Conservation (phyloP, 371 early-diverging fungal genomes). For the Vairimorpha necatrix region DNA sequence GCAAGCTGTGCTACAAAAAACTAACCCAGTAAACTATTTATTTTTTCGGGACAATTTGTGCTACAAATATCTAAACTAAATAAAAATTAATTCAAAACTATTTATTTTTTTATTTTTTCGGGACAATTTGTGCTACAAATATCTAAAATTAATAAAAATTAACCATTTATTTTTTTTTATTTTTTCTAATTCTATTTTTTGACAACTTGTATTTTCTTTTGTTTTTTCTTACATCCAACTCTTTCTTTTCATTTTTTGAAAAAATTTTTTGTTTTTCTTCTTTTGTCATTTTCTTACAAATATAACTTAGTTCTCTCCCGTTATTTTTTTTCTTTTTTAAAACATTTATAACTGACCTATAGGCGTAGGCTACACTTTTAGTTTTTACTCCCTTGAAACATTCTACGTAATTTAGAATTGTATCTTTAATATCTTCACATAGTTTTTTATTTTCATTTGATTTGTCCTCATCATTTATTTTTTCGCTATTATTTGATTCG, state of each 20-base stretch:
- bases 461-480: neutral
- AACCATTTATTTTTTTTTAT: constrained; percentile 8
- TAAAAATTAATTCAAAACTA: no score
- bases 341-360: constrained; percentile 38
- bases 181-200: constrained; percentile 36
- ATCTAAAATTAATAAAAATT: neutral
- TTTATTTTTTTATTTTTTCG: no score
- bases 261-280: constrained; percentile 51
- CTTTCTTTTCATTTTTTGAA: constrained; percentile 27
- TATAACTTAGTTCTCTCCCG: constrained; percentile 27
- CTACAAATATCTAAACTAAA: no score
- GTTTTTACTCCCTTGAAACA: constrained; percentile 38
- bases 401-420: constrained; percentile 30
- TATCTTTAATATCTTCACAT: constrained; percentile 7
- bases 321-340: constrained; percentile 29
- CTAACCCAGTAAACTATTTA: no score
- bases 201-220: constrained; percentile 30
- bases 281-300: constrained; percentile 48
- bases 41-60: no score
- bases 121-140: no score
- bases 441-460: neutral
- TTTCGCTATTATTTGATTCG: neutral
- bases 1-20: no score
- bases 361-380: constrained; percentile 39
- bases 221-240: neutral